These are phyloP conservation scores for Metrosideros polymorpha DNA, from an alignment of 441 rosid genomes.

Conservation along the genomic window DNA sequence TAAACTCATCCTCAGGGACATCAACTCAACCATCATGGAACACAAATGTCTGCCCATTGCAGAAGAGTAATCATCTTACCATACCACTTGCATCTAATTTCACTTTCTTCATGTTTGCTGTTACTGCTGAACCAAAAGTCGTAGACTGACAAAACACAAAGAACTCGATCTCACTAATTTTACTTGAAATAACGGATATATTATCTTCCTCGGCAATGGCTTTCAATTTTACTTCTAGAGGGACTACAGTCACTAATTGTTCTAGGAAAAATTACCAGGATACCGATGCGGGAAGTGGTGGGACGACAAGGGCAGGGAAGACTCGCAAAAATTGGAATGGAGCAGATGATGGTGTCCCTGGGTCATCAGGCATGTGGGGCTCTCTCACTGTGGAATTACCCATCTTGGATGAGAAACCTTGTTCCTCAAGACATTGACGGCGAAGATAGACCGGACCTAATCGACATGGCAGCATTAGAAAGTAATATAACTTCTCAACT, in stretches of 20 bases:
- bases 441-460: conserved; percentile 32
- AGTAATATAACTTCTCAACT: conserved; percentile 16
- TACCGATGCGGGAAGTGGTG: conserved; percentile 29
- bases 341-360: conserved; percentile 50
- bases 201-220: not conserved
- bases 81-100: not conserved
- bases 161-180: not conserved
- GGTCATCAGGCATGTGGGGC: conserved; percentile 79
- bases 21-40: conserved; percentile 11
- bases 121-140: not conserved
- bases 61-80: conserved; percentile 16
- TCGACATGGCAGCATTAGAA: conserved; percentile 62
- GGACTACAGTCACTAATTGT: not conserved
- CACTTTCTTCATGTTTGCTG: not conserved
- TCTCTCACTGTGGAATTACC: conserved; percentile 64
- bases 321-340: conserved; percentile 39
- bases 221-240: not conserved
- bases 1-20: conserved; percentile 32
- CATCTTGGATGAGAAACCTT: conserved; percentile 46
- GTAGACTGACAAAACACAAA: not conserved
- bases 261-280: conserved; percentile 12
- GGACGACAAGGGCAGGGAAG: conserved; percentile 42
- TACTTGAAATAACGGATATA: not conserved
- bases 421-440: conserved; percentile 40
- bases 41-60: conserved; percentile 32